Evolutionary conservation across 2,329 filamentous ascomycete genomes (phyloP).

Genomic region (Microdochium paspali): DNA sequence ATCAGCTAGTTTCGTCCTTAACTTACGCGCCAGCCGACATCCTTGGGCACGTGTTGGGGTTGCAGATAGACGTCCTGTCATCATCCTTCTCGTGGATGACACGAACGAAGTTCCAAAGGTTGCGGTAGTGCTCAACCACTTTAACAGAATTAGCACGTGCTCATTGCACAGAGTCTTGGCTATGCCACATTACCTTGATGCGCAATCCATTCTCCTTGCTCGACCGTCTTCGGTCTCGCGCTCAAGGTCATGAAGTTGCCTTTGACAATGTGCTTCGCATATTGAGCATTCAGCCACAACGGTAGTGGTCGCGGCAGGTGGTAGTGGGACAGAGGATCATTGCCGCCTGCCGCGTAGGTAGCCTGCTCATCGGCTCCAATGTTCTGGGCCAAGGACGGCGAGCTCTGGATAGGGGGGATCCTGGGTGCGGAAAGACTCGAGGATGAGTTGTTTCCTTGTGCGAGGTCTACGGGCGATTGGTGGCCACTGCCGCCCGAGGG

Average conservation of each 20-base stretch:
- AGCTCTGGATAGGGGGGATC: slow-evolving; percentile 52
- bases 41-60: slow-evolving; percentile 70
- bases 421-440: slow-evolving; percentile 40
- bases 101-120: slow-evolving; percentile 81
- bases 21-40: slow-evolving; percentile 91
- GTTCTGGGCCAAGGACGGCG: slow-evolving; percentile 54
- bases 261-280: slow-evolving; percentile 83
- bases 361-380: slow-evolving; percentile 58
- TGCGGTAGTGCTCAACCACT: slow-evolving; percentile 90
- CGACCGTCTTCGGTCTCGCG: slow-evolving; percentile 84
- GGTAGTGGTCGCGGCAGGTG: slow-evolving; percentile 59
- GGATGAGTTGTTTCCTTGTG: slow-evolving; percentile 41
- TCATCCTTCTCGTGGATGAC: slow-evolving; percentile 82
- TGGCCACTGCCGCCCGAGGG: slow-evolving; percentile 38
- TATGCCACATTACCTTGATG: slow-evolving; percentile 67
- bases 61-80: slow-evolving; percentile 72
- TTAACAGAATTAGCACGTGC: slow-evolving; percentile 10
- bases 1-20: slow-evolving; percentile 13
- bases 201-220: slow-evolving; percentile 90
- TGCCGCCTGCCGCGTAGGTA: slow-evolving; percentile 33
- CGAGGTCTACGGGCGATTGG: slow-evolving; percentile 32
- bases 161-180: background rate
- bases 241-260: slow-evolving; percentile 96
- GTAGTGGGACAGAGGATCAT: slow-evolving; percentile 49
- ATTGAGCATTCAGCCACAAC: slow-evolving; percentile 65